Evolutionary conservation across 2,329 filamentous ascomycete species (phyloP), one percentile per base, ranked within the genome.

Genomic region (Thielaviopsis punctulata): DNA sequence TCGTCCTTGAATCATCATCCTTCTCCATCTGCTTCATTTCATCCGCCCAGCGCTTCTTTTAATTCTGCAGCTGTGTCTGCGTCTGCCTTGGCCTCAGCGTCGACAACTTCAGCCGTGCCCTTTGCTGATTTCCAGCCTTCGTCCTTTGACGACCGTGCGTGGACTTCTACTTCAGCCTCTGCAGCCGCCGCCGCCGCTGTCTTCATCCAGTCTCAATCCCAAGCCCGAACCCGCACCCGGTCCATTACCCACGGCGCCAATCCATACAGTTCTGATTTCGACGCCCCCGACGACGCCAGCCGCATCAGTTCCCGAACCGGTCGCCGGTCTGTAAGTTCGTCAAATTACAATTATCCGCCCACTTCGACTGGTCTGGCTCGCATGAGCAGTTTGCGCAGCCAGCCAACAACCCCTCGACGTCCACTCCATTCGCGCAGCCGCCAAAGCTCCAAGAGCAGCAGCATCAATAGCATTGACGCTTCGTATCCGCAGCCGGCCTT

Each of bases 291-390:
- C 59, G 75, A 80, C 62, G 66, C 70, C 18, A 75, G 71, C 60
- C 68, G 71, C 52, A 65, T 73, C 54, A 77, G 75, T n/a, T 73
- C 76, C 19, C 72, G 77, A 48, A 49, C 53, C 21, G 76, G 78
- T 13, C 77, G 82, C 55, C 77, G 85, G 54, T 92, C 86, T 67
- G 87, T 88, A 63, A 90, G 84, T 69, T 84, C 81, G 63, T 86
- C 84, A 33, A 85, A 81, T 62, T 81, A 82, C 59, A 77, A 76
- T 59, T 49, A 52, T 33, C 53, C 53, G 2, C 53, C 53, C 3
- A 22, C 47, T 4, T 43, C 49, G 6, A 68, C 74, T 9, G 71
- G 70, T 44, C 66, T 81, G 49, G 72, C 73, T 45, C 75, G 77
- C 57, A 75, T 83, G 60, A 80, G 81, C 61, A 84, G 77, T 64